Conservation (phyloP, 2,329 filamentous ascomycete genomes). For the Thielaviopsis punctulata region DNA sequence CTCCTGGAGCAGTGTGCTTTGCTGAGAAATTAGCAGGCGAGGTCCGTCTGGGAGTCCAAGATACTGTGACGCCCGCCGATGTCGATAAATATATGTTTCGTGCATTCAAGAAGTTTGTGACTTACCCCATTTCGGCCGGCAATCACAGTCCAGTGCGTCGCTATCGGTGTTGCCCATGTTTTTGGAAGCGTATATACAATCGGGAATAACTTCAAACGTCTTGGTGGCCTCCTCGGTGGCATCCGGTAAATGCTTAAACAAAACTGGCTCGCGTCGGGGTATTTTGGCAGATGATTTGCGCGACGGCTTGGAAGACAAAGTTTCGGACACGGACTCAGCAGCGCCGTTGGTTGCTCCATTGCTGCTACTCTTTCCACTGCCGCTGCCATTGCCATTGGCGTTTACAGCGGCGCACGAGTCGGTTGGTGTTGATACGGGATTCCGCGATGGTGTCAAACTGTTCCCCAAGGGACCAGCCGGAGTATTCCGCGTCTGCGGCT, state of each 20-base stretch:
- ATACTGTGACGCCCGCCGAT: too few species aligned
- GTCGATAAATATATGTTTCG: too few species aligned
- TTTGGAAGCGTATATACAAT: slow-evolving; percentile 84
- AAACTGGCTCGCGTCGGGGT: slow-evolving; percentile 39
- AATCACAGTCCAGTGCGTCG: slow-evolving; percentile 86
- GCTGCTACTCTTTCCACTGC: neutral
- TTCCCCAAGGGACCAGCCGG: slow-evolving; percentile 11
- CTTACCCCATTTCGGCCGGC: slow-evolving; percentile 88
- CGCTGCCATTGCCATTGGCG: slow-evolving; percentile 14
- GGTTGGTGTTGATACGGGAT: slow-evolving; percentile 24
- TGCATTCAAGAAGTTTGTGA: neutral
- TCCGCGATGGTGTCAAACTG: slow-evolving; percentile 24
- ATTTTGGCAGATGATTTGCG: slow-evolving; percentile 60
- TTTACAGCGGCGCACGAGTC: slow-evolving; percentile 29
- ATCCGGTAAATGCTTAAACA: slow-evolving; percentile 64
- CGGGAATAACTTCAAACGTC: slow-evolving; percentile 64
- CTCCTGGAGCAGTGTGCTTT: too few species aligned
- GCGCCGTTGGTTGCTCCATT: slow-evolving; percentile 25
- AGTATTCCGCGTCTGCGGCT: neutral
- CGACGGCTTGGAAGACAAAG: slow-evolving; percentile 45
- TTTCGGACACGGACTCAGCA: slow-evolving; percentile 25
- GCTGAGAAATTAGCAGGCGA: too few species aligned
- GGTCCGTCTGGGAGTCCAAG: too few species aligned
- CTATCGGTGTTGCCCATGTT: slow-evolving; percentile 81
- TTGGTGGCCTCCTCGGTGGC: slow-evolving; percentile 57